Evolutionary conservation across 768 basidiomycete genomes (phyloP), one percentile per base, ranked within the genome.

Genomic region (Cantharellus anzutake): DNA sequence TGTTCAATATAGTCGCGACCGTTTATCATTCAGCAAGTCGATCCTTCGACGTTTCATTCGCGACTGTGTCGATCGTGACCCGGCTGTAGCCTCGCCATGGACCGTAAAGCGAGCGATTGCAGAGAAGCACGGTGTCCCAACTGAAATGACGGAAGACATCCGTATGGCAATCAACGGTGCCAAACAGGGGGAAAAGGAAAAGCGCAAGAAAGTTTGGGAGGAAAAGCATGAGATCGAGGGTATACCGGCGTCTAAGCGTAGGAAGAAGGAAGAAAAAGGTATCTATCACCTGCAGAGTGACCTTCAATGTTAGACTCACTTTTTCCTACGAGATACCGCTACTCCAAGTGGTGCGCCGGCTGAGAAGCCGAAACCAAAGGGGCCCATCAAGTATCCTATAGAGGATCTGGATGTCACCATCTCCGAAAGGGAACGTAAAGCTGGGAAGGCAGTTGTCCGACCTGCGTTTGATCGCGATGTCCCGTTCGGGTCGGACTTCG

Each of bases 1-100:
- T 11, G 29, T 11, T 11, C 29, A 34, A 42, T 61, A 20, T 65
- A 97, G 93, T 67, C 92, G 96, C 62, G 96, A 99, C 70, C 86
- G 93, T 58, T 76, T 94, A 20, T 82, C 90, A 20, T 98, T 98
- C 72, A 94, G 91, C 38, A 97, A 98, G 71, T 92, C 92, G 16
- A 94, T 98, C 65, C 80, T 99, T 38, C 88, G 92, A 64, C 84
- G 92, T 14, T 97, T 94, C 71, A 87, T 99, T 60, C 83, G 89
- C 63, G 96, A 98, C 67, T 94, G 91, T 66, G 86, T 99, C 2
- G 85, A 89, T 66, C 82, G 96, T 41, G 91, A 94, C 64, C 78
- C 90, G 14, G 85, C 89, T 4, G 84, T 94, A 37, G 91, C 90
- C 4, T 88, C 90, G 0, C 94, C 96, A 3, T 99, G 96, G 96